A percentile compares a stretch with the other conserved stretches of the same genome.
Conservation (phyloP, 2,329 filamentous ascomycete genomes). For the Xylariales sp. region DNA sequence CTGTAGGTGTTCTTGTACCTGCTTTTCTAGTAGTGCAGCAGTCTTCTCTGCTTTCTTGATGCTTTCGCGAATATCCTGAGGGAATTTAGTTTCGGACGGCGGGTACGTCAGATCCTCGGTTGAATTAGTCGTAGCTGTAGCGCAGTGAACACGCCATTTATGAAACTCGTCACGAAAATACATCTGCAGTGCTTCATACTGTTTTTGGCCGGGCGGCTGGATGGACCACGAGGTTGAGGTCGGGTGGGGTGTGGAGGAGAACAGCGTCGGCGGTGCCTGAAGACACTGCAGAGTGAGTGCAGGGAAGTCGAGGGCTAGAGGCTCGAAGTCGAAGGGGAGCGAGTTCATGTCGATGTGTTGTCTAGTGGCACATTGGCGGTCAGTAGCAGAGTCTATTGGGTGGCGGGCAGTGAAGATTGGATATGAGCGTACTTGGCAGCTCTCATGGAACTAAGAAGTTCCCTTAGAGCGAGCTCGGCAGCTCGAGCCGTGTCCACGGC, state of each 20-base stretch:
- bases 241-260: constrained; percentile 82
- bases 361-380: constrained; percentile 51
- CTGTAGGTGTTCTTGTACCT: constrained; percentile 79
- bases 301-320: constrained; percentile 86
- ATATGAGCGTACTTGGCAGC: constrained; percentile 73
- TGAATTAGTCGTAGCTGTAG: constrained; percentile 61
- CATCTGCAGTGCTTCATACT: constrained; percentile 76
- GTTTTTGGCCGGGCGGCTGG: constrained; percentile 76
- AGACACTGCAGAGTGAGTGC: constrained; percentile 85
- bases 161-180: constrained; percentile 76
- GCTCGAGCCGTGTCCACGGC: constrained; percentile 83
- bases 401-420: constrained; percentile 17
- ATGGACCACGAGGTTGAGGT: constrained; percentile 85
- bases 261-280: constrained; percentile 79
- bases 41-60: constrained; percentile 61
- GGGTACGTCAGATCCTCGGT: constrained; percentile 65
- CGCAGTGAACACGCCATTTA: constrained; percentile 69
- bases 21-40: constrained; percentile 72
- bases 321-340: constrained; percentile 81
- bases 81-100: constrained; percentile 53
- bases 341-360: constrained; percentile 66
- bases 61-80: constrained; percentile 59
- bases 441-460: constrained; percentile 82
- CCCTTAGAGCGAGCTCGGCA: constrained; percentile 84
- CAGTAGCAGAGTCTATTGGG: constrained; percentile 33